Conservation (phyloP, 2,329 filamentous ascomycete genomes). For the Alternaria incomplexa region DNA sequence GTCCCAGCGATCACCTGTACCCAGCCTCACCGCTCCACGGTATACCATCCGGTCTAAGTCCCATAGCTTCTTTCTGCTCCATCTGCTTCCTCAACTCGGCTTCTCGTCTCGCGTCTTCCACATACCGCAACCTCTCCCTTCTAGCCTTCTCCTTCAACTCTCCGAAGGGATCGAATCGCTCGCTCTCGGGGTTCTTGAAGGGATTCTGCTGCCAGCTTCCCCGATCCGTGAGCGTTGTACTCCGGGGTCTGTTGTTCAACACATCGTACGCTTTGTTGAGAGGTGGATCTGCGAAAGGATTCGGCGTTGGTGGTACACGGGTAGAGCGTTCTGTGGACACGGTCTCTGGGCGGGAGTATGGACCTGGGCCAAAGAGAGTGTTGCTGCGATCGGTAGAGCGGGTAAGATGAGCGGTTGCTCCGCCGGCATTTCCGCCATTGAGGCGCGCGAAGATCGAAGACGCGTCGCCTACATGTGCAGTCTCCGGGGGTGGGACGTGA, state of each 20-base stretch:
- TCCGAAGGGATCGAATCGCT: constrained; percentile 48
- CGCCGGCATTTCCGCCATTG: neutral
- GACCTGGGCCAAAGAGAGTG: constrained; percentile 33
- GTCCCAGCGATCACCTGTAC: constrained; percentile 1
- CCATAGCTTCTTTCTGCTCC: constrained; percentile 38
- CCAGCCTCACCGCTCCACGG: constrained; percentile 4
- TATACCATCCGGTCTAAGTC: constrained; percentile 23
- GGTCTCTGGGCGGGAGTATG: constrained; percentile 41
- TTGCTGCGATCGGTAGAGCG: constrained; percentile 31
- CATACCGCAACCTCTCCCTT: constrained; percentile 30
- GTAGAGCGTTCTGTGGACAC: constrained; percentile 34
- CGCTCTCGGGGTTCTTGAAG: constrained; percentile 42
- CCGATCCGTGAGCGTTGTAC: constrained; percentile 43
- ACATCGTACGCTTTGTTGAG: constrained; percentile 47
- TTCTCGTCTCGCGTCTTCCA: constrained; percentile 33
- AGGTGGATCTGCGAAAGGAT: constrained; percentile 45
- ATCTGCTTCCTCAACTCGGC: constrained; percentile 20
- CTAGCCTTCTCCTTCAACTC: constrained; percentile 43
- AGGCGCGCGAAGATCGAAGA: constrained; percentile 17
- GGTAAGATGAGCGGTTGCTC: constrained; percentile 24
- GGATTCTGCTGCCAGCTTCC: constrained; percentile 45
- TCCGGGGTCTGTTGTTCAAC: constrained; percentile 38
- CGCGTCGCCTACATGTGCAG: constrained; percentile 22
- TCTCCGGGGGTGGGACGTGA: constrained; percentile 28
- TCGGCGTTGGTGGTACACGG: constrained; percentile 30